Evolutionary conservation across 768 basidiomycete species (phyloP), one percentile per base, ranked within the genome.

Genomic region (Cystofilobasidium bisporidii): DNA sequence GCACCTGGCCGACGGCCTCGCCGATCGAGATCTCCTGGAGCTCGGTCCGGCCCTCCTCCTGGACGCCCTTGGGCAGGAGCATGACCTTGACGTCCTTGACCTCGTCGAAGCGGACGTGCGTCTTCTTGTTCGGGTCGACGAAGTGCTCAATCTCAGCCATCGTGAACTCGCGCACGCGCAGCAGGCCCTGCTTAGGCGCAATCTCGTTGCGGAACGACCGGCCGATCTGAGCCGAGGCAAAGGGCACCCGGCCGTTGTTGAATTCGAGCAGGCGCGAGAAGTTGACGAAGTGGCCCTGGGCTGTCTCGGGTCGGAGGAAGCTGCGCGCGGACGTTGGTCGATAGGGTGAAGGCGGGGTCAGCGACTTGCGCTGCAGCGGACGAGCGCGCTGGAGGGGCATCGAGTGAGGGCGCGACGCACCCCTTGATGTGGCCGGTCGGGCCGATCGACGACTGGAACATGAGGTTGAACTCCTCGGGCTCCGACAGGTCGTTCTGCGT

Each of bases 121-220:
- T 79, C 80, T 98, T 99, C 80, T 96, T 86, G 50, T 83, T 82
- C 18, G 96, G 96, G 81, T 98, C 96, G 72, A 99, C 96, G 71
- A 81, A 99, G 80, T 99, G 96, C 79, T 99, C 96, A 75, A 99
- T 96, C 80, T 99, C 96, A 56, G 92, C 96, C 94, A 98, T 96
- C 15, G 91, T 96, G 80, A 98, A 99, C 77, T 99, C 96, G 72
- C 79, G 89, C 38, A 98, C 94, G 69, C 96, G 92, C 57, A 99
- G 83, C 47, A 99, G 82, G 63, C 96, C 96, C 45, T 93, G 91
- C 65, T 91, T 88, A 18, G 96, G 96, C 0, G 92, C 93, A 72
- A 99, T 98, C 77, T 98, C 96, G 76, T 99, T 99, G 62, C 96
- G 85, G 84, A 99, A 99, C 22, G 89, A 85, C 62, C 89, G 86